Evolutionary conservation across 2,329 filamentous ascomycete species (phyloP).

Genomic region (Diaporthe longicolla): DNA sequence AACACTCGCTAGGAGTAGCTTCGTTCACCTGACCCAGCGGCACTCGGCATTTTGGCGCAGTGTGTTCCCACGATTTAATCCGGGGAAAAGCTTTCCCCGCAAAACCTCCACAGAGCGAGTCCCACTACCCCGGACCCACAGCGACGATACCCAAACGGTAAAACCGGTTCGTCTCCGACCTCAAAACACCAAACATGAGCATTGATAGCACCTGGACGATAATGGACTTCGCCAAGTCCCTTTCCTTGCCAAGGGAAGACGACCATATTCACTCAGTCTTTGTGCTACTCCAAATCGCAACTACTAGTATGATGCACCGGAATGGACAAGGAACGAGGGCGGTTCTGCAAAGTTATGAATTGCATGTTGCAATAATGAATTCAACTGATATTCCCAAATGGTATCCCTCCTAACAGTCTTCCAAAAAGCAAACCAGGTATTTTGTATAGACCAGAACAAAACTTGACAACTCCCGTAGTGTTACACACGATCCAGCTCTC

Average conservation of each 20-base stretch:
- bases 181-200: neutral
- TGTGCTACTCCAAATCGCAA: no score
- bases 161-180: conserved; percentile 3
- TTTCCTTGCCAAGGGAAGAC: neutral
- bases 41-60: conserved; percentile 14
- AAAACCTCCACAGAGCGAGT: conserved; percentile 2
- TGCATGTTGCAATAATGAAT: neutral
- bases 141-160: neutral
- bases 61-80: neutral
- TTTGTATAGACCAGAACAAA: conserved; percentile 11
- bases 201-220: no score
- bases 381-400: conserved; percentile 8
- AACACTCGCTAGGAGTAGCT: conserved; percentile 7
- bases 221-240: no score
- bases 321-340: no score
- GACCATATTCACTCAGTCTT: no score
- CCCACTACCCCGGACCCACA: conserved; percentile 25
- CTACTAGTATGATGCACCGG: no score
- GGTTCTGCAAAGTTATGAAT: neutral
- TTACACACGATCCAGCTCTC: conserved; percentile 1
- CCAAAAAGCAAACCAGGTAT: neutral
- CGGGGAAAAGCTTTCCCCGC: conserved; percentile 38
- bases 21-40: conserved; percentile 25
- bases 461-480: neutral
- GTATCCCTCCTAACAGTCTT: conserved; percentile 7